Evolutionary conservation across 768 basidiomycete genomes (phyloP).

Genomic region (Hygrophoropsis aurantiaca): DNA sequence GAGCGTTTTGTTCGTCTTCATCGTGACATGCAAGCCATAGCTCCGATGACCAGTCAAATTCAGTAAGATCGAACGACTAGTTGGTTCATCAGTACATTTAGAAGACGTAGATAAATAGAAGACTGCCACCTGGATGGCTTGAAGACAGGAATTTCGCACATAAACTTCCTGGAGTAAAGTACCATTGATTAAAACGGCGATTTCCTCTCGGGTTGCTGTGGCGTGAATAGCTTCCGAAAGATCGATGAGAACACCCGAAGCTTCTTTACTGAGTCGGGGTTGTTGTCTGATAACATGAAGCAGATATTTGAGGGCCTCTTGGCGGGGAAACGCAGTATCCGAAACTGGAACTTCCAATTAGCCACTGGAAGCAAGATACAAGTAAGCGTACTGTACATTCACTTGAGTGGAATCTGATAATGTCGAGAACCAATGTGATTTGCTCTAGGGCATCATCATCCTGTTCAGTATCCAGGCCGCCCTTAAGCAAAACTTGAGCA

Average conservation of each 20-base stretch:
- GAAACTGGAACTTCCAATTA: slow-evolving; percentile 48
- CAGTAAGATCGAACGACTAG: slow-evolving; percentile 92
- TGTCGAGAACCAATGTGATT: slow-evolving; percentile 58
- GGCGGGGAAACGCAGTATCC: slow-evolving; percentile 71
- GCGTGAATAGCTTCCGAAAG: slow-evolving; percentile 77
- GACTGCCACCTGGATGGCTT: slow-evolving; percentile 73
- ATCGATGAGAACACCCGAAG: slow-evolving; percentile 76
- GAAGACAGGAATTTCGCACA: slow-evolving; percentile 86
- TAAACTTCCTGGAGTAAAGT: slow-evolving; percentile 85
- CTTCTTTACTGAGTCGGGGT: slow-evolving; percentile 80
- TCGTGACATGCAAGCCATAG: slow-evolving; percentile 90
- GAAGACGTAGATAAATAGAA: not conserved
- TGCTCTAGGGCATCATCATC: slow-evolving; percentile 82
- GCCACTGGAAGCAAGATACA: slow-evolving; percentile 14
- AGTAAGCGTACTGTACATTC: slow-evolving; percentile 21
- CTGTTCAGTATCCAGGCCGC: slow-evolving; percentile 64
- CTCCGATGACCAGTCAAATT: slow-evolving; percentile 88
- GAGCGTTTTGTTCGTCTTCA: slow-evolving; percentile 82
- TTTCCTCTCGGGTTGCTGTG: slow-evolving; percentile 63
- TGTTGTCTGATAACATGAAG: slow-evolving; percentile 74
- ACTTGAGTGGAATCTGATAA: slow-evolving; percentile 34
- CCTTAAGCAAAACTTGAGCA: slow-evolving; percentile 60
- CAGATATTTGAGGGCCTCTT: slow-evolving; percentile 64
- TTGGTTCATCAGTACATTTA: slow-evolving; percentile 1
- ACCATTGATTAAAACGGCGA: slow-evolving; percentile 64